These are phyloP conservation scores for Mycogone perniciosa DNA, from an alignment of 2,329 filamentous ascomycete genomes.

Conservation along the genomic window DNA sequence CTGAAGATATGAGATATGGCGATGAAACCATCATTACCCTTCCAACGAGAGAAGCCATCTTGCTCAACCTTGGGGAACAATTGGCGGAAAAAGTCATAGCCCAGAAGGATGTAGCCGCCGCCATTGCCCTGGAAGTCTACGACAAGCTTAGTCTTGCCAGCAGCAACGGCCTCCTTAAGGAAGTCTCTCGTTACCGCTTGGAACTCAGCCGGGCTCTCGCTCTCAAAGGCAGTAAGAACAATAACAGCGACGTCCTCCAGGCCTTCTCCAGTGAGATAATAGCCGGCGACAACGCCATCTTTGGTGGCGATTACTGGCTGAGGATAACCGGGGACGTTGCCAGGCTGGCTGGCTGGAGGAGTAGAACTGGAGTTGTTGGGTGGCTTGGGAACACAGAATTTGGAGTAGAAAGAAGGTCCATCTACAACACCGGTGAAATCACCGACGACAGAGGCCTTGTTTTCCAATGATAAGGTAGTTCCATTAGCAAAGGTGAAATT, in stretches of 20 bases:
- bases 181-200: constrained; percentile 29
- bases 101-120: constrained; percentile 53
- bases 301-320: constrained; percentile 23
- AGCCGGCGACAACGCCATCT: constrained; percentile 21
- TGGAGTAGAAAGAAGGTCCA: constrained; percentile 27
- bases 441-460: constrained; percentile 24
- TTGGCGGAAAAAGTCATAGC: constrained; percentile 56
- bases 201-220: constrained; percentile 26
- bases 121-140: constrained; percentile 41
- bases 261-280: constrained; percentile 29
- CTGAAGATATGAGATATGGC: constrained; percentile 38
- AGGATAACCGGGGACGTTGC: constrained; percentile 21
- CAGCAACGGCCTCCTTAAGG: constrained; percentile 31
- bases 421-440: constrained; percentile 25
- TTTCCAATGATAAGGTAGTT: constrained; percentile 24
- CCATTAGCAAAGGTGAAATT: constrained; percentile 33
- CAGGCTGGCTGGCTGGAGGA: not conserved
- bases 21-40: constrained; percentile 34
- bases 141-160: constrained; percentile 53
- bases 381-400: constrained; percentile 25
- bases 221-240: constrained; percentile 20
- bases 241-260: constrained; percentile 30
- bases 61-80: constrained; percentile 37
- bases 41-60: constrained; percentile 35
- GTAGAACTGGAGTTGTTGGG: not conserved